phyloP scores from a whole-genome alignment of 495 filamentous ascomycete genomes.

The Penicillium paxilli region DNA sequence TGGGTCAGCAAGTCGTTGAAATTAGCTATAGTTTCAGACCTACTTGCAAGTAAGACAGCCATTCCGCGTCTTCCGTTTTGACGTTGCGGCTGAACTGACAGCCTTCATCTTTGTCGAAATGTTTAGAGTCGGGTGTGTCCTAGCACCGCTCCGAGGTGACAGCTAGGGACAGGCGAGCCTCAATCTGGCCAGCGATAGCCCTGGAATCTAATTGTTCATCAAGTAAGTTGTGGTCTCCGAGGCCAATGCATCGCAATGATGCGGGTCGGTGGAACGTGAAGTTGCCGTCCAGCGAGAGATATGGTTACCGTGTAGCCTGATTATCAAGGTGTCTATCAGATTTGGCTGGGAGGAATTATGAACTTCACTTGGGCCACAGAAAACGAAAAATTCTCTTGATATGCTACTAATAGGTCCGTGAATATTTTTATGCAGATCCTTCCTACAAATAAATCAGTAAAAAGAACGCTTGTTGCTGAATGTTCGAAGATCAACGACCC shows the following conservation, averaged over 20 bases:
- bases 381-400: no score
- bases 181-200: neutral
- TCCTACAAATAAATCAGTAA: no score
- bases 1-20: neutral
- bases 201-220: neutral
- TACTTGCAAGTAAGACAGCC: slow-evolving; percentile 9
- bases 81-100: neutral
- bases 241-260: neutral
- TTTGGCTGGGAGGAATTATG: neutral
- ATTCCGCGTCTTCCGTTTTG: slow-evolving; percentile 2
- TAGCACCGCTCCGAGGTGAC: neutral
- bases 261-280: neutral
- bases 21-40: neutral
- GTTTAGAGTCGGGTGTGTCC: neutral
- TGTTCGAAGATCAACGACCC: no score
- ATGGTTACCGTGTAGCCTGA: neutral
- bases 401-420: no score
- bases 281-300: neutral
- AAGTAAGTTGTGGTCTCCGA: neutral
- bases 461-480: no score
- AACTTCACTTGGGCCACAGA: no score
- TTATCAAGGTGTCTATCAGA: neutral
- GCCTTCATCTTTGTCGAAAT: neutral
- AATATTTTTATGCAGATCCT: no score
- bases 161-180: neutral